Evolutionary conservation across 1,284 basidiomycete species (phyloP).

Genomic region (Fomitopsis pinicola): DNA sequence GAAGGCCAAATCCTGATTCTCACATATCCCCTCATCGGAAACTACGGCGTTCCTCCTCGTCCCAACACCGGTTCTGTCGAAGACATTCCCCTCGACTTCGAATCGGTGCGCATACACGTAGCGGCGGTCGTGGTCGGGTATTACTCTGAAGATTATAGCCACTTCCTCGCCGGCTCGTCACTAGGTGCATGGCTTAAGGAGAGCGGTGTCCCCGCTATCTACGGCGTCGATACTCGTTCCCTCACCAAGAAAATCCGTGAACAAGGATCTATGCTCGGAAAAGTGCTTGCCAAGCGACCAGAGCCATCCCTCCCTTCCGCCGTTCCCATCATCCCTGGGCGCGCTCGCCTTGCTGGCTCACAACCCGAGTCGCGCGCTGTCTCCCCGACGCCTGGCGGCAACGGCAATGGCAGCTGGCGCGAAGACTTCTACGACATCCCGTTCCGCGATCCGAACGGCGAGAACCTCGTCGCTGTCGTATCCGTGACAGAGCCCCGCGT

Average conservation of each 20-base stretch:
- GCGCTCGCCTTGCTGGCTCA: conserved; percentile 26
- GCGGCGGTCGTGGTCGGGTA: conserved; percentile 91
- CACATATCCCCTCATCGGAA: conserved; percentile 96
- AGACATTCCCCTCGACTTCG: conserved; percentile 78
- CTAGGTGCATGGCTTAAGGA: conserved; percentile 94
- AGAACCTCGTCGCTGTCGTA: conserved; percentile 90
- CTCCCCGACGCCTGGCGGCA: conserved; percentile 40
- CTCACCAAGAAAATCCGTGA: conserved; percentile 96
- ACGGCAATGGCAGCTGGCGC: conserved; percentile 50
- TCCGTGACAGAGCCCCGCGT: conserved; percentile 71
- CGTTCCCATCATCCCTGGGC: conserved; percentile 19
- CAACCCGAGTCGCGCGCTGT: conserved; percentile 46
- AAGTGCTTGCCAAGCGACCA: conserved; percentile 63
- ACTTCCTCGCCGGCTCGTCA: conserved; percentile 89
- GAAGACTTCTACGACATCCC: conserved; percentile 80
- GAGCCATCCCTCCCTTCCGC: conserved; percentile 34
- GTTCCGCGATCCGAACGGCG: conserved; percentile 86
- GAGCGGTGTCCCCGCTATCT: conserved; percentile 92
- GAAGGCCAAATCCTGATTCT: conserved; percentile 97
- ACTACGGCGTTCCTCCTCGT: conserved; percentile 96
- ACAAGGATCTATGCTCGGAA: conserved; percentile 90
- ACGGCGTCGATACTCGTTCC: conserved; percentile 94
- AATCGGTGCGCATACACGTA: conserved; percentile 93
- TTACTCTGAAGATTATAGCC: conserved; percentile 93
- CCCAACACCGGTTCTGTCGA: conserved; percentile 47